Percentiles rank a stretch among this genome's conserved stretches.
These are phyloP conservation scores for Alternaria triticina DNA, from an alignment of 2,329 filamentous ascomycete genomes.

Conservation along the genomic window DNA sequence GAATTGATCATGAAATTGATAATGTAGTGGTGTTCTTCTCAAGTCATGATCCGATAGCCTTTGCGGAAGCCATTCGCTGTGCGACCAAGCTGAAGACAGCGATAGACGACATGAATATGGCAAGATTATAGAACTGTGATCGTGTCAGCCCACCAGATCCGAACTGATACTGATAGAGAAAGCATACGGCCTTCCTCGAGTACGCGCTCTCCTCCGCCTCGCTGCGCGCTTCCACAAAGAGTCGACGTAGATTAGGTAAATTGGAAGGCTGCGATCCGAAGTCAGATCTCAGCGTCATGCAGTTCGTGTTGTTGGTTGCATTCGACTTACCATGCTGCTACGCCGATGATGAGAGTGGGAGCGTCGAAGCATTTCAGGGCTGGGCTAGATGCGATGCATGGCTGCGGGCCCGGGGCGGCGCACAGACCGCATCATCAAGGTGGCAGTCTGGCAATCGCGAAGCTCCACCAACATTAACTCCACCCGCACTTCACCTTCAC, in stretches of 20 bases:
- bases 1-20: not conserved
- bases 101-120: slow-evolving; percentile 95
- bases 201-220: slow-evolving; percentile 95
- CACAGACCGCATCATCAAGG: slow-evolving; percentile 36
- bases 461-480: slow-evolving; percentile 24
- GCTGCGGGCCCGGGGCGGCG: not conserved
- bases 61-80: slow-evolving; percentile 71
- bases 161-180: not conserved
- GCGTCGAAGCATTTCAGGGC: slow-evolving; percentile 8
- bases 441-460: slow-evolving; percentile 39
- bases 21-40: not conserved
- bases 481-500: slow-evolving; percentile 14
- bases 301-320: not conserved
- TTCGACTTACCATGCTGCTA: slow-evolving; percentile 25
- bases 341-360: slow-evolving; percentile 9
- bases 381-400: slow-evolving; percentile 12
- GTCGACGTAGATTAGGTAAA: slow-evolving; percentile 90
- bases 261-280: slow-evolving; percentile 64
- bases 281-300: not conserved
- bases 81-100: slow-evolving; percentile 93
- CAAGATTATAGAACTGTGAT: slow-evolving; percentile 90
- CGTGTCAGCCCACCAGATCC: not conserved
- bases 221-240: slow-evolving; percentile 92
- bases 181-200: slow-evolving; percentile 83
- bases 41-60: slow-evolving; percentile 13